Conservation (phyloP, 208 protist species). For the Wallacemonas sp. region DNA sequence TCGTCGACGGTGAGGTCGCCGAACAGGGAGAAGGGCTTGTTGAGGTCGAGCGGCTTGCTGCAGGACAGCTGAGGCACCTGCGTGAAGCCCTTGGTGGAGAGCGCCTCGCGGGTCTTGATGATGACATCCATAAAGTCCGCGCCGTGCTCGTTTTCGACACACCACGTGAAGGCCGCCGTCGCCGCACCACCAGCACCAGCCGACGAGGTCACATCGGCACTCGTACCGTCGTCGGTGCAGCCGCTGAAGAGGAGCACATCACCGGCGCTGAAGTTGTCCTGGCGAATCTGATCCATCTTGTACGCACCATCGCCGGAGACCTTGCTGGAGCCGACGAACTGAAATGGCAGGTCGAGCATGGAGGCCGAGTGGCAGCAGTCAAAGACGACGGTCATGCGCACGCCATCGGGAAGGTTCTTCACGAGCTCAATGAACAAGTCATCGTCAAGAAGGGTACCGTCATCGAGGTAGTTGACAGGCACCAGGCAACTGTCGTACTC, state of each 20-base stretch:
- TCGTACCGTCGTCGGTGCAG: constrained; percentile 84
- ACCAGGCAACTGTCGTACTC: constrained; percentile 84
- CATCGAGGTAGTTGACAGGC: constrained; percentile 65
- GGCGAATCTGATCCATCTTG: constrained; percentile 58
- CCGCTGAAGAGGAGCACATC: constrained; percentile 93
- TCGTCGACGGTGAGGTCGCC: constrained; percentile 70
- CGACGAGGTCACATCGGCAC: constrained; percentile 62
- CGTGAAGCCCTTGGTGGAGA: constrained; percentile 64
- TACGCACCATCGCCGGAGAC: not conserved
- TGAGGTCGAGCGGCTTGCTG: constrained; percentile 90
- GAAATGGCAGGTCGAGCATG: constrained; percentile 91
- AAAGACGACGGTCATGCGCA: constrained; percentile 91
- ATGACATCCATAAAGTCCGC: constrained; percentile 83
- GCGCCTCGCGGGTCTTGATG: constrained; percentile 71
- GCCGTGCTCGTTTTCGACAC: constrained; percentile 64
- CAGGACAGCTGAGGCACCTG: constrained; percentile 90
- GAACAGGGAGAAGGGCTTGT: constrained; percentile 89
- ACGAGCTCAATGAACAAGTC: constrained; percentile 86
- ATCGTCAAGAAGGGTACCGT: constrained; percentile 88
- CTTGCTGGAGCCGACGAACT: constrained; percentile 57
- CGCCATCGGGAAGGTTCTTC: constrained; percentile 62
- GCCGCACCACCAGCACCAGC: constrained; percentile 79
- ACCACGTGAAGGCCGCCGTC: constrained; percentile 80
- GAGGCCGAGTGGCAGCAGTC: constrained; percentile 94
- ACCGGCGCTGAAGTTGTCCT: constrained; percentile 72